Percentiles rank a stretch among this genome's conserved stretches.
Evolutionary conservation across 208 protist species (phyloP).

Genomic region (Acanthamoeba pearcei): DNA sequence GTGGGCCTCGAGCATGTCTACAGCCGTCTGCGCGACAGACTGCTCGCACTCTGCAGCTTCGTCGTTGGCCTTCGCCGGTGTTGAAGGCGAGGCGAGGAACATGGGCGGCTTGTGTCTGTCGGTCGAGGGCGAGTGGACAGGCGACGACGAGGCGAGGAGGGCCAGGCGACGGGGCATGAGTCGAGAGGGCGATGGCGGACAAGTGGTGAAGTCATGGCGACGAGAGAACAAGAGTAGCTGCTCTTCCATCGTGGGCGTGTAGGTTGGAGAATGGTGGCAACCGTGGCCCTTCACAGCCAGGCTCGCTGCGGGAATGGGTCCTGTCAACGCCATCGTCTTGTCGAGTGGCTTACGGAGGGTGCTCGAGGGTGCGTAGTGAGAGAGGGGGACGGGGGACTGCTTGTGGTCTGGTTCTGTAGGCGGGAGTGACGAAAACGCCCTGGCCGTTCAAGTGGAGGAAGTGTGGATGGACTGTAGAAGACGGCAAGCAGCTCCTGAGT

Average conservation of each 20-base stretch:
- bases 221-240: background rate
- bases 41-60: background rate
- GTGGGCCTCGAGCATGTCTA: background rate
- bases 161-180: conserved; percentile 6
- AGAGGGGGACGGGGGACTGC: too few relatives aligned
- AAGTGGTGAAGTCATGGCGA: conserved; percentile 42
- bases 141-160: background rate
- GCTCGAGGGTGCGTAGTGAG: too few relatives aligned
- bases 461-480: too few relatives aligned
- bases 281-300: background rate
- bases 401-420: too few relatives aligned
- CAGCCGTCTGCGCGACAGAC: background rate
- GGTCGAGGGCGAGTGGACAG: background rate
- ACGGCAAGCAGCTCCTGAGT: too few relatives aligned
- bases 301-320: background rate
- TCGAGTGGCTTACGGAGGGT: background rate
- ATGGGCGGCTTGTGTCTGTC: background rate
- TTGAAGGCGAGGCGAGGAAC: background rate
- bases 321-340: background rate
- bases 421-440: too few relatives aligned
- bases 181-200: conserved; percentile 9
- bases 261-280: background rate
- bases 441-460: too few relatives aligned
- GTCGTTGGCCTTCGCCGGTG: background rate
- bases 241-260: background rate